Base-by-base conservation (phyloP, 495 filamentous ascomycete species). In the Talaromyces ruber region DNA sequence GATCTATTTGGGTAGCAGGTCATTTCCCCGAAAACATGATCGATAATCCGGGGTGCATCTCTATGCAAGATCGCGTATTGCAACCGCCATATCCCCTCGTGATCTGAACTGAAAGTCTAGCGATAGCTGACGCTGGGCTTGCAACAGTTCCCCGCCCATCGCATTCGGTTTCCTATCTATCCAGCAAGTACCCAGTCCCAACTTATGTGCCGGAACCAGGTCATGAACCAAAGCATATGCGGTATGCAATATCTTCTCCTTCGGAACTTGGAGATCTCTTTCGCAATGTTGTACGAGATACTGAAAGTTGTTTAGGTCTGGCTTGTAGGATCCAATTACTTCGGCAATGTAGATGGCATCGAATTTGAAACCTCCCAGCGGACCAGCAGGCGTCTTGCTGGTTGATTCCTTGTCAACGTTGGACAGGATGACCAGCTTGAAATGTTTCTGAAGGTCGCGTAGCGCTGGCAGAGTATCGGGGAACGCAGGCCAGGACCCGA, bases 281-380 rank as follows among this genome's bases (percentile, higher is more conserved):
- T 81, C 70, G n/a, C 83, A 78, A 9, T 80, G 75, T 14, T 63
- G 55, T 26, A 90, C 74, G 71, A 92, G 70, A 63, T 88, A 89
- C 58, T 78, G 70, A 65, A 93, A 95, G 64, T 91, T 92, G 29
- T 63, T 62, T 43, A 74, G 66, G 61, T 79, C 76, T 0, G 91
- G 91, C 76, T 93, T 94, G 70, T 93, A 94, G 8, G 74, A 77
- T 8, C 90, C 89, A 39, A 93, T 83, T 51, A 87, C 82, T 74
- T 92, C 79, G 7, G 90, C 90, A n/a, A 89, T 92, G 70, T 87
- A 85, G 25, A 91, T 75, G 12, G 80, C 80, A 66, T 91, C 88
- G 63, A 93, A 93, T 29, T 64, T 64, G 24, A 78, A 67, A 11
- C 69, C 76, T 32, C 79, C 72, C 24, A 86, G 72, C 32, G 81